Evolutionary conservation across 1,284 basidiomycete genomes (phyloP), one percentile per base, ranked within the genome.

Genomic region (Sporisorium scitamineum): DNA sequence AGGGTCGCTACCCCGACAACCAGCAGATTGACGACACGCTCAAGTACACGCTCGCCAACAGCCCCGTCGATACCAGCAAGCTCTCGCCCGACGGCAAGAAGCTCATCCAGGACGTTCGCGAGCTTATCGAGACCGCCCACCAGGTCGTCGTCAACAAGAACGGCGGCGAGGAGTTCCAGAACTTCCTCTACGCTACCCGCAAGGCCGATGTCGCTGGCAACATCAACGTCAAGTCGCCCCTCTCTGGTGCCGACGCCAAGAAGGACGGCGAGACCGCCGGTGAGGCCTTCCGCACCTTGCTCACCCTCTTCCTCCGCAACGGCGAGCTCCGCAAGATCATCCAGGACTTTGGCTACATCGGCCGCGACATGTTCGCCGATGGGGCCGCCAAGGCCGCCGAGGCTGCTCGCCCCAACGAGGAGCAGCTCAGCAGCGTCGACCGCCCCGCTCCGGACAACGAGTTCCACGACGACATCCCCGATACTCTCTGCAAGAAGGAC

Each of bases 341-440:
- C 55, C 66, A 82, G 68, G 81, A 82, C 62, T 54, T 82, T 37
- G 79, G 78, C 54, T 64, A 78, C 67, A 76, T 84, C 41, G 82
- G 81, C 13, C 92, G 94, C 61, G 94, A 96, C 86, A 88, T 97
- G 63, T 91, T 96, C 70, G 91, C 93, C 20, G 91, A 90, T 54
- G 90, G 90, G 29, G 92, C 93, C 0, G 86, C 88, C 78, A 93
- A 94, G 86, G 91, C 89, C 10, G 92, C 93, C n/a, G 89, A 90
- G 60, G 85, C 86, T 32, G 87, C 94, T 48, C 90, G 91, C 14
- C 95, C 95, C 0, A 80, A 87, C 54, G 86, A 91, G 53, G 90
- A 93, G 37, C 86, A 86, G 5, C 88, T 97, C 47, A 86, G 88
- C 41, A 85, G 86, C 26, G 90, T 93, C 45, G 91, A 97, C 86